These are phyloP conservation scores for Batrachochytrium dendrobatidis DNA, from an alignment of 371 early-diverging fungal species.

Conservation along the genomic window DNA sequence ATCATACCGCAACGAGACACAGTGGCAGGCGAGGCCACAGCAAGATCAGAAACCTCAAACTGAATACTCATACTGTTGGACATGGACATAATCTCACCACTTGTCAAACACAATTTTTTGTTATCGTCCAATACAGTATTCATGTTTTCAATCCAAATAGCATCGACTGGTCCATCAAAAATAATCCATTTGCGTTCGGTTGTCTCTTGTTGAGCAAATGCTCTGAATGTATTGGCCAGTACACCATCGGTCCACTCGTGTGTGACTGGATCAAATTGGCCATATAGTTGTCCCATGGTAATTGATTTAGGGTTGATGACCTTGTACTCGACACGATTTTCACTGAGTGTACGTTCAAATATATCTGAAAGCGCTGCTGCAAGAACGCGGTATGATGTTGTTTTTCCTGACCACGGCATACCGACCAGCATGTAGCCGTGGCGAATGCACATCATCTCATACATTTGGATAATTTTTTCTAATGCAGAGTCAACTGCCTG, in stretches of 20 bases:
- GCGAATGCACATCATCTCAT: constrained; percentile 53
- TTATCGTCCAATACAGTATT: constrained; percentile 59
- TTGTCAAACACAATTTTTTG: constrained; percentile 51
- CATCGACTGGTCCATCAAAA: constrained; percentile 57
- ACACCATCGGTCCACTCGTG: constrained; percentile 58
- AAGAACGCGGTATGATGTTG: constrained; percentile 39
- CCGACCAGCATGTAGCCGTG: constrained; percentile 57
- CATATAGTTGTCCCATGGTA: constrained; percentile 54
- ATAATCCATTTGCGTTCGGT: constrained; percentile 48
- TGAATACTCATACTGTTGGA: constrained; percentile 47
- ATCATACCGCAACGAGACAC: constrained; percentile 59
- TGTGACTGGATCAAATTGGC: constrained; percentile 48
- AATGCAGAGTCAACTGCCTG: constrained; percentile 38
- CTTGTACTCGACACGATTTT: constrained; percentile 37
- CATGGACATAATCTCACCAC: constrained; percentile 57
- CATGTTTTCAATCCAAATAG: constrained; percentile 58
- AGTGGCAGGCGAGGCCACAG: constrained; percentile 54
- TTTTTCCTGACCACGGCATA: constrained; percentile 48
- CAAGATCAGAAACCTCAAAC: constrained; percentile 52
- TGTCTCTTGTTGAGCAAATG: constrained; percentile 39
- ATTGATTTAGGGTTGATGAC: constrained; percentile 53
- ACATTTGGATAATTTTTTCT: constrained; percentile 50
- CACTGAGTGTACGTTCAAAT: constrained; percentile 31
- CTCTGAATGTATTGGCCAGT: constrained; percentile 46
- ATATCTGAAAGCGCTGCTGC: constrained; percentile 39